Conservation (phyloP, 169 alveolate species). For the Plasmodium knowlesi region DNA sequence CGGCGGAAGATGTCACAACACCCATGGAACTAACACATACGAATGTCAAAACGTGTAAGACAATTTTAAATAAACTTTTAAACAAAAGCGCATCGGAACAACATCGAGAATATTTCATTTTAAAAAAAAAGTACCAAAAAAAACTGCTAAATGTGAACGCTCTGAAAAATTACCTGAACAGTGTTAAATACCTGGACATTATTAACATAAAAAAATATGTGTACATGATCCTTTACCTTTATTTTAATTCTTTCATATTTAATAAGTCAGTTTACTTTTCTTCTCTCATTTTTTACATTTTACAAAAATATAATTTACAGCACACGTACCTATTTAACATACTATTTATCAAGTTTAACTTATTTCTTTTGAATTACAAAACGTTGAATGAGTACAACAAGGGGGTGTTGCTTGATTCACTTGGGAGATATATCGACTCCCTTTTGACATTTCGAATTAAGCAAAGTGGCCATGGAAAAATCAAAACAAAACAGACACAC, state of each 20-base stretch:
- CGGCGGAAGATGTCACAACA: background rate
- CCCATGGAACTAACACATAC: background rate
- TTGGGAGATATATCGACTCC: constrained; percentile 44
- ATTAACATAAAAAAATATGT: constrained; percentile 67
- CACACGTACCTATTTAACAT: constrained; percentile 53
- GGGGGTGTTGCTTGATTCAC: constrained; percentile 1
- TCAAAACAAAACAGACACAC: background rate
- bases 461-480: background rate
- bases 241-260: constrained; percentile 38
- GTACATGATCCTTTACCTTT: constrained; percentile 44
- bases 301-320: constrained; percentile 75
- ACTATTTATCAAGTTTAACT: constrained; percentile 52
- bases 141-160: constrained; percentile 41
- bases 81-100: constrained; percentile 36
- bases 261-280: constrained; percentile 58
- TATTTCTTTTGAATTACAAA: constrained; percentile 32
- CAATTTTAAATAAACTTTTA: background rate
- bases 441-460: constrained; percentile 39
- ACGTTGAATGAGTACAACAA: constrained; percentile 21
- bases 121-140: constrained; percentile 23
- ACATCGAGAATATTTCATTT: constrained; percentile 22
- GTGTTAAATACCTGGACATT: constrained; percentile 56
- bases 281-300: constrained; percentile 44
- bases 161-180: constrained; percentile 56
- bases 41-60: constrained; percentile 25